A percentile compares a stretch with the other conserved stretches of the same genome.
Evolutionary conservation across 352 stramenopile species (phyloP).

Genomic region (Globisporangium megalacanthum): DNA sequence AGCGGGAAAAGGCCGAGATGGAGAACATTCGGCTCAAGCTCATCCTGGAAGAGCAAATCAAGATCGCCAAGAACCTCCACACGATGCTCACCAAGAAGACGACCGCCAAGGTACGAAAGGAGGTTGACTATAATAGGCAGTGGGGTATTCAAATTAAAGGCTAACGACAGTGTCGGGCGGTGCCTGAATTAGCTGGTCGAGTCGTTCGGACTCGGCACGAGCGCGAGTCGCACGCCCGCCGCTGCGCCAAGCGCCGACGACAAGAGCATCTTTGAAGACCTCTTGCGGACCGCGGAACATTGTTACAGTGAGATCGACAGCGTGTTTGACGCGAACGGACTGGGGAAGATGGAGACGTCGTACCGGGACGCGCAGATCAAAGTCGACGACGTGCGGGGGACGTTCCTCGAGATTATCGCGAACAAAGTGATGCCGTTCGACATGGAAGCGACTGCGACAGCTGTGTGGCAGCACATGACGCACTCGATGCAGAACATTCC

Average conservation of each 20-base stretch:
- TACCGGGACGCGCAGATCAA: constrained; percentile 10
- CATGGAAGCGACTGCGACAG: constrained; percentile 26
- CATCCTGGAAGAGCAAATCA: constrained; percentile 9
- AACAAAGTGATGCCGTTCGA: constrained; percentile 35
- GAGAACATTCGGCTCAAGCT: constrained; percentile 9
- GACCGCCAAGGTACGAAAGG: constrained; percentile 14
- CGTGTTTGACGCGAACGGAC: constrained; percentile 8
- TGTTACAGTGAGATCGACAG: constrained; percentile 7
- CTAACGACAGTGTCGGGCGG: background rate
- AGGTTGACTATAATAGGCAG: too few relatives aligned
- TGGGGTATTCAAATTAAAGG: background rate
- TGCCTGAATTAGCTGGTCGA: constrained; percentile 3
- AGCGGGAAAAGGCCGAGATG: constrained; percentile 10
- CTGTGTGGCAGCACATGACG: constrained; percentile 33
- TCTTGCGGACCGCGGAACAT: constrained; percentile 10
- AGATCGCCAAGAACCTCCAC: constrained; percentile 11
- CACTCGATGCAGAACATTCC: constrained; percentile 11
- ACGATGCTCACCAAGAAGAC: constrained; percentile 10
- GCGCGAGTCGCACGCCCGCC: background rate
- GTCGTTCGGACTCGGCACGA: constrained; percentile 5
- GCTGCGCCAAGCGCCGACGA: background rate
- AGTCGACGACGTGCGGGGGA: constrained; percentile 11
- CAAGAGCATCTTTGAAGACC: constrained; percentile 28
- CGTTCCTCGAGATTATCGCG: constrained; percentile 33
- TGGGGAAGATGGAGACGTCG: constrained; percentile 8